Conservation (phyloP, 257 asterid species). For the Solanum sparsipilum region DNA sequence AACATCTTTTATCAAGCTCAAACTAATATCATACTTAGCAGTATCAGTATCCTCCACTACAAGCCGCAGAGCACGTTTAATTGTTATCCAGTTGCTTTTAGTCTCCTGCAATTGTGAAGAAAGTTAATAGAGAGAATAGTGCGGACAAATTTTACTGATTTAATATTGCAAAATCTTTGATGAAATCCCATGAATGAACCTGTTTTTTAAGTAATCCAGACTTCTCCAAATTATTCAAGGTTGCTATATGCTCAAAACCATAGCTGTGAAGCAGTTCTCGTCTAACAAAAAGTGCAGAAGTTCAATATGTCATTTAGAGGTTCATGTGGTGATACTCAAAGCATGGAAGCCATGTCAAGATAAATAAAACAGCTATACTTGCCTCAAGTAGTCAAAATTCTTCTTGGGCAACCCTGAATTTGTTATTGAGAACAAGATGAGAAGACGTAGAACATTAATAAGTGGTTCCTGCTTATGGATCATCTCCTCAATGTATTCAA, state of each 20-base stretch:
- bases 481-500: slow-evolving; percentile 88
- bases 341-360: background rate
- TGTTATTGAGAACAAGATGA: slow-evolving; percentile 72
- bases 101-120: slow-evolving; percentile 53
- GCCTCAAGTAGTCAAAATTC: slow-evolving; percentile 86
- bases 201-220: slow-evolving; percentile 86
- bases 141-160: background rate
- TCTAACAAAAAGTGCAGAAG: slow-evolving; percentile 35
- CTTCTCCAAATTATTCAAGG: slow-evolving; percentile 86
- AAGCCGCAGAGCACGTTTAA: slow-evolving; percentile 83
- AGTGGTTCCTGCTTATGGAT: slow-evolving; percentile 93
- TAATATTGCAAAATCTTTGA: background rate
- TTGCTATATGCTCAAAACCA: slow-evolving; percentile 89
- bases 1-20: background rate
- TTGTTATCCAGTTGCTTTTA: slow-evolving; percentile 74
- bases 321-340: background rate
- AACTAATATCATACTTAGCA: slow-evolving; percentile 46
- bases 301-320: background rate
- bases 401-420: slow-evolving; percentile 84
- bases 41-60: slow-evolving; percentile 83
- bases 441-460: slow-evolving; percentile 66
- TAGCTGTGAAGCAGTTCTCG: slow-evolving; percentile 95
- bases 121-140: background rate
- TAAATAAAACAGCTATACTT: slow-evolving; percentile 9
- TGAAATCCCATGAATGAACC: slow-evolving; percentile 21